phyloP scores from a whole-genome alignment of 768 basidiomycete genomes.

The Russula lepida region DNA sequence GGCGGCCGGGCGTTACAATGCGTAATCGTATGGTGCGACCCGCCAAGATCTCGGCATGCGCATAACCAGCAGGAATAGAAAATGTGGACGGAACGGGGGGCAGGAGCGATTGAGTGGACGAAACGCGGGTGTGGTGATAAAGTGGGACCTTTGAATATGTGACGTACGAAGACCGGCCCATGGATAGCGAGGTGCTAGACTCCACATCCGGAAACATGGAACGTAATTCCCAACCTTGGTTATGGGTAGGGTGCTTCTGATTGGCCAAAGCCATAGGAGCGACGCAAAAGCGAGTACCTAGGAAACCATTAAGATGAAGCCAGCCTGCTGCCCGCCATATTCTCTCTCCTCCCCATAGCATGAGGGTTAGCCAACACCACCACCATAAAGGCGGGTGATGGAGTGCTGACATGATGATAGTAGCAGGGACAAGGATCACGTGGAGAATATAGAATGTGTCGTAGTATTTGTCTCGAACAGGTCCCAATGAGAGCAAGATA shows the following conservation, averaged over 20 bases:
- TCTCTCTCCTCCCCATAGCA: conserved; percentile 57
- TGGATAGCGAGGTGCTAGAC: not conserved
- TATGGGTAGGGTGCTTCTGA: not conserved
- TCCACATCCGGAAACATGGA: conserved; percentile 8
- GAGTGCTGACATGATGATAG: conserved; percentile 49
- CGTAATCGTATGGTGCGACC: conserved; percentile 66
- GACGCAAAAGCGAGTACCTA: conserved; percentile 25
- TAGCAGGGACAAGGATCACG: conserved; percentile 52
- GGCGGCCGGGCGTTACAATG: conserved; percentile 44
- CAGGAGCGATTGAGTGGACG: conserved; percentile 12
- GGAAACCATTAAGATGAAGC: conserved; percentile 50
- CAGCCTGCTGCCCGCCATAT: conserved; percentile 46
- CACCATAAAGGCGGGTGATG: conserved; percentile 60
- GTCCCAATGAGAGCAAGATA: conserved; percentile 41
- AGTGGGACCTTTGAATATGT: not conserved
- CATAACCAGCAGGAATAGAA: conserved; percentile 57
- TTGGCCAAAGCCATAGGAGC: not conserved
- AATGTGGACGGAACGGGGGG: conserved; percentile 25
- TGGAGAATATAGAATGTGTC: conserved; percentile 62
- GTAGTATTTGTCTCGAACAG: conserved; percentile 46
- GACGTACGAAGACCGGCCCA: not conserved
- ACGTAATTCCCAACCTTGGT: conserved; percentile 12
- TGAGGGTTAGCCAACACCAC: conserved; percentile 61
- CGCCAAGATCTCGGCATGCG: conserved; percentile 57
- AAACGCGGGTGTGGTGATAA: not conserved